Evolutionary conservation across 129 eudicot species (phyloP).

Genomic region (Mikania micrantha): DNA sequence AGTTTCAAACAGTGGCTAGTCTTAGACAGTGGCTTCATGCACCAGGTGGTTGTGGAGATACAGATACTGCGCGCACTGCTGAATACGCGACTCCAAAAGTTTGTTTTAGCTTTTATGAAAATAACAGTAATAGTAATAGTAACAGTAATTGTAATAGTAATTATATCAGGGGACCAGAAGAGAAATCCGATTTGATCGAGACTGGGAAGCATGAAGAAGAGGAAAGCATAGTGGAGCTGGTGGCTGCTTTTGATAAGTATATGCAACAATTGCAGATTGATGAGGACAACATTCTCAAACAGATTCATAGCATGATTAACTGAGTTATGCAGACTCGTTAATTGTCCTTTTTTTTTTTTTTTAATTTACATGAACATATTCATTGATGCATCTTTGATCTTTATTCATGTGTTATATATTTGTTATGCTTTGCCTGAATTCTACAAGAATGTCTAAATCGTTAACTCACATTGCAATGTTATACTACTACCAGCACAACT

Average conservation of each 20-base stretch:
- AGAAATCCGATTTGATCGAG: neutral
- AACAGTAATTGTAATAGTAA: neutral
- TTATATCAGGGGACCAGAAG: neutral
- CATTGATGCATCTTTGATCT: neutral
- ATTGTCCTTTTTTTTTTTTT: neutral
- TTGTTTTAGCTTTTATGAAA: conserved; percentile 11
- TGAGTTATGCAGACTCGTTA: neutral
- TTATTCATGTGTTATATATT: conserved; percentile 37
- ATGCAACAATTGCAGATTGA: conserved; percentile 20
- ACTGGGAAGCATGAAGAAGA: neutral
- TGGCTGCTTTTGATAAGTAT: conserved; percentile 16
- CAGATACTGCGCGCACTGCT: neutral
- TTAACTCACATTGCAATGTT: neutral
- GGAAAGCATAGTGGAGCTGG: conserved; percentile 12
- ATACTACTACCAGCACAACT: conserved; percentile 41
- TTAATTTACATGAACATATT: neutral
- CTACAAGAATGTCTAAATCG: neutral
- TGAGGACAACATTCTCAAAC: conserved; percentile 10
- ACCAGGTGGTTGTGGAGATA: neutral
- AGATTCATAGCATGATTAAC: conserved; percentile 6
- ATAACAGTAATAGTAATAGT: neutral
- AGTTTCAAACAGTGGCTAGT: conserved; percentile 24
- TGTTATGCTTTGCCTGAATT: conserved; percentile 69
- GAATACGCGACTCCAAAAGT: neutral
- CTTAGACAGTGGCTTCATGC: conserved; percentile 21